These are phyloP conservation scores for Lathyrus aphaca DNA, from an alignment of 306 rosid species.

Conservation along the genomic window DNA sequence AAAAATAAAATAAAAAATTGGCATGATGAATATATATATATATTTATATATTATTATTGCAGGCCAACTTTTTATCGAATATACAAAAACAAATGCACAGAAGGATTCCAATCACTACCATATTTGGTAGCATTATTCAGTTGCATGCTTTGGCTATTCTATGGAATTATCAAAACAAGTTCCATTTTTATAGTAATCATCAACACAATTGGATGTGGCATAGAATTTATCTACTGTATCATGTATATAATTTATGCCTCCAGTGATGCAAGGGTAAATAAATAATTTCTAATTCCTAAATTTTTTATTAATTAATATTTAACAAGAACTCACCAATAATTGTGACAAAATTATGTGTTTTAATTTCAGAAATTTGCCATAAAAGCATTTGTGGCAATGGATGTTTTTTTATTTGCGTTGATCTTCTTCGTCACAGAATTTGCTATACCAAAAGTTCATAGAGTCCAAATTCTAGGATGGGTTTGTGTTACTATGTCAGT, in stretches of 20 bases:
- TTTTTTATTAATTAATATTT: background rate
- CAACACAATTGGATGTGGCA: slow-evolving; percentile 63
- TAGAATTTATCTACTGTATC: slow-evolving; percentile 60
- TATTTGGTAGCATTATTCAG: slow-evolving; percentile 82
- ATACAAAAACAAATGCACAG: slow-evolving; percentile 64
- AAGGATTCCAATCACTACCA: slow-evolving; percentile 70
- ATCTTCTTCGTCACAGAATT: slow-evolving; percentile 45
- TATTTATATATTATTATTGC: slow-evolving; percentile 13
- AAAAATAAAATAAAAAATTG: background rate
- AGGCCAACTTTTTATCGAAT: slow-evolving; percentile 72
- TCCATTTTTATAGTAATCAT: slow-evolving; percentile 61
- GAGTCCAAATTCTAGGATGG: slow-evolving; percentile 65
- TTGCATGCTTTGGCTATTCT: slow-evolving; percentile 69
- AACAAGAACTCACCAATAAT: too few relatives aligned
- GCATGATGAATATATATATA: background rate
- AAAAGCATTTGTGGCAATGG: slow-evolving; percentile 49
- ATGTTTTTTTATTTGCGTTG: slow-evolving; percentile 50
- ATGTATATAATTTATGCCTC: slow-evolving; percentile 57
- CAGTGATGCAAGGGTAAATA: slow-evolving; percentile 54
- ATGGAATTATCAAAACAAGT: slow-evolving; percentile 51
- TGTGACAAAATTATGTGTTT: background rate
- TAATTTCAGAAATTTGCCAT: slow-evolving; percentile 38
- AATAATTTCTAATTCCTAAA: background rate
- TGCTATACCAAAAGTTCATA: slow-evolving; percentile 14
- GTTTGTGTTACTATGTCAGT: slow-evolving; percentile 58